Conservation (phyloP, 495 filamentous ascomycete genomes). For the Penicillium coprophilum region DNA sequence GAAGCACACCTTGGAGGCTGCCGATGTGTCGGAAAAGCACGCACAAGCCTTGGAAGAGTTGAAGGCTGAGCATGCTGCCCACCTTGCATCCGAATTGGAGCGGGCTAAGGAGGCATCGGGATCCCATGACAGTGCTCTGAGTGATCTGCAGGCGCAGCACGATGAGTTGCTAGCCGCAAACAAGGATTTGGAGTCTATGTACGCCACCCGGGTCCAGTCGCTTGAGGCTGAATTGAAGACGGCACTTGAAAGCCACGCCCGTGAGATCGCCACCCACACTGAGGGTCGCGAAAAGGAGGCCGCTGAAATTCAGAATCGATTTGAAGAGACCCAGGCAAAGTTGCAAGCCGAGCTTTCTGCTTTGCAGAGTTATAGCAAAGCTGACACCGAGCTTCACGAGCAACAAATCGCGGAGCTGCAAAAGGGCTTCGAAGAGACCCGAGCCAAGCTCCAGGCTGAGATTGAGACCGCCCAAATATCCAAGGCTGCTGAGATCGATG, state of each 20-base stretch:
- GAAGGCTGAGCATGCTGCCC: conserved; percentile 15
- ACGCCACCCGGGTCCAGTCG: conserved; percentile 34
- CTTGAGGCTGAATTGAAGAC: conserved; percentile 42
- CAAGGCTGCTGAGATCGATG: conserved; percentile 39
- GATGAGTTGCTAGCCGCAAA: conserved; percentile 38
- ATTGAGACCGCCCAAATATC: conserved; percentile 33
- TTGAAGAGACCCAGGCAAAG: conserved; percentile 31
- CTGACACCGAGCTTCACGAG: conserved; percentile 32
- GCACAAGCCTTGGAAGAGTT: conserved; percentile 32
- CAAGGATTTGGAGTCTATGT: conserved; percentile 35
- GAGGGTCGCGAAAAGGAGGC: conserved; percentile 36
- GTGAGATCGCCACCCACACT: conserved; percentile 33
- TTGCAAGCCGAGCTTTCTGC: conserved; percentile 33
- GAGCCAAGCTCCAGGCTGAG: conserved; percentile 36
- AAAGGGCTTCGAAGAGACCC: conserved; percentile 30
- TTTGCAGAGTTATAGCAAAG: conserved; percentile 24
- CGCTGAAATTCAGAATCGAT: conserved; percentile 37
- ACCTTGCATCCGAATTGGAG: conserved; percentile 29
- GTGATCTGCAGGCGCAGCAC: conserved; percentile 41
- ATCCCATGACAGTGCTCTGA: conserved; percentile 33
- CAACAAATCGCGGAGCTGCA: conserved; percentile 15
- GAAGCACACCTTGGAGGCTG: conserved; percentile 31
- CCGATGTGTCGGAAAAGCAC: conserved; percentile 32
- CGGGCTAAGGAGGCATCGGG: conserved; percentile 31
- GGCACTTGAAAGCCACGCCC: conserved; percentile 32